phyloP scores from a whole-genome alignment of 176 grass and related monocot species.

The Luzula sylvatica region DNA sequence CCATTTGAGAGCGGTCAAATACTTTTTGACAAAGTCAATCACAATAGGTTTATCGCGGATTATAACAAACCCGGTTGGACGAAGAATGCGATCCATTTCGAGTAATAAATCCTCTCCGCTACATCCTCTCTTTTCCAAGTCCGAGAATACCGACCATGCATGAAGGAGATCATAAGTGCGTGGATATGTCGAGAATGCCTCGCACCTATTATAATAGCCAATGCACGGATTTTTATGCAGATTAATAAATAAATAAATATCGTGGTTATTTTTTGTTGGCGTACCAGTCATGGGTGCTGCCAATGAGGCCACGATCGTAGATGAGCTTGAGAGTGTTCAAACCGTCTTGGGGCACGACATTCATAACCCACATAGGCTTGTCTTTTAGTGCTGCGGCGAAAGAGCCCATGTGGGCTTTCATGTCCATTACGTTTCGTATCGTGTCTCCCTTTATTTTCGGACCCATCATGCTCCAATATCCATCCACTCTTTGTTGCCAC shows the following conservation, averaged over 20 bases:
- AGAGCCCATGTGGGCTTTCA: slow-evolving; percentile 96
- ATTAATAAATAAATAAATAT: neutral
- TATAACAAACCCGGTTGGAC: slow-evolving; percentile 78
- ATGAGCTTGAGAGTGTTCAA: slow-evolving; percentile 90
- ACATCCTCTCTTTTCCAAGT: slow-evolving; percentile 84
- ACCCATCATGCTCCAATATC: slow-evolving; percentile 71
- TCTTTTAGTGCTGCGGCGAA: slow-evolving; percentile 91
- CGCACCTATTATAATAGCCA: slow-evolving; percentile 47
- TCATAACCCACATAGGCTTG: slow-evolving; percentile 93
- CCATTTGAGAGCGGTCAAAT: slow-evolving; percentile 66
- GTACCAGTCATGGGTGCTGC: slow-evolving; percentile 76
- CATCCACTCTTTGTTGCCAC: slow-evolving; percentile 82
- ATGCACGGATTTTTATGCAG: neutral
- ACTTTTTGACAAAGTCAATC: slow-evolving; percentile 76
- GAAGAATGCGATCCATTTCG: slow-evolving; percentile 87
- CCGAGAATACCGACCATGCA: slow-evolving; percentile 91
- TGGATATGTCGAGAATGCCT: slow-evolving; percentile 96
- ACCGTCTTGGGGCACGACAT: slow-evolving; percentile 75
- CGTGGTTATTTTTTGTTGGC: too few relatives aligned
- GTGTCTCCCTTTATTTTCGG: slow-evolving; percentile 59
- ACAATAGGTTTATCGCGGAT: slow-evolving; percentile 60
- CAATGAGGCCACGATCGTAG: slow-evolving; percentile 91
- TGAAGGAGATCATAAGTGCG: slow-evolving; percentile 97
- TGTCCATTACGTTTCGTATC: slow-evolving; percentile 95
- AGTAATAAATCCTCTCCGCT: slow-evolving; percentile 89